phyloP scores from a whole-genome alignment of 257 asterid genomes.

The Nicotiana attenuata region DNA sequence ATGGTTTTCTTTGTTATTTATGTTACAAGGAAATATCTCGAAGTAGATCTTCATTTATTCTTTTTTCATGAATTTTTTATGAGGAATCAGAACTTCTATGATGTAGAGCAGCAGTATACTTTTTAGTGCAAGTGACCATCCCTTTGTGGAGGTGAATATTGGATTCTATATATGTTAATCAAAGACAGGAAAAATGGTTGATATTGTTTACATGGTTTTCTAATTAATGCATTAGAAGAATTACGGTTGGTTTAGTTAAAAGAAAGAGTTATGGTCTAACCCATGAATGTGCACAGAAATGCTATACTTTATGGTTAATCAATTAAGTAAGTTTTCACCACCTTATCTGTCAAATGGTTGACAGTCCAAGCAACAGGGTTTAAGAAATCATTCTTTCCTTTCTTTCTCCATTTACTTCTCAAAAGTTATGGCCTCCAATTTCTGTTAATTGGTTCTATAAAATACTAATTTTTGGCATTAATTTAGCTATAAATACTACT shows the following conservation, averaged over 20 bases:
- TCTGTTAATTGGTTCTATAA: too few relatives aligned
- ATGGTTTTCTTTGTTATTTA: not conserved
- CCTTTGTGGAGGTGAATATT: not conserved
- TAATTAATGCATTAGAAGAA: not conserved
- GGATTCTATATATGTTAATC: not conserved
- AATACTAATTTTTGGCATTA: too few relatives aligned
- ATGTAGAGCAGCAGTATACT: not conserved
- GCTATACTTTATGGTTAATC: too few relatives aligned
- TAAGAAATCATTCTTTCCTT: not conserved
- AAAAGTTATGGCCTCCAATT: too few relatives aligned
- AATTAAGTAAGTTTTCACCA: not conserved
- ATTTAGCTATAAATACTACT: too few relatives aligned
- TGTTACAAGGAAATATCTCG: not conserved
- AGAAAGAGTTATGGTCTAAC: not conserved
- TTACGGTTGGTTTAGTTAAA: not conserved
- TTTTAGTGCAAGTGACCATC: not conserved
- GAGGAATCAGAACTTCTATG: not conserved
- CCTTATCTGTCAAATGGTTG: not conserved
- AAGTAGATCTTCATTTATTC: conserved; percentile 3
- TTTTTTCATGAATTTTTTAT: not conserved
- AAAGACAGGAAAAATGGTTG: not conserved
- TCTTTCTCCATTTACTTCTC: not conserved
- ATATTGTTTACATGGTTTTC: not conserved
- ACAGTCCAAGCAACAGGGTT: not conserved
- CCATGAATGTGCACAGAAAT: not conserved